Evolutionary conservation across 1,284 basidiomycete species (phyloP).

Genomic region (Moesziomyces parantarcticus): DNA sequence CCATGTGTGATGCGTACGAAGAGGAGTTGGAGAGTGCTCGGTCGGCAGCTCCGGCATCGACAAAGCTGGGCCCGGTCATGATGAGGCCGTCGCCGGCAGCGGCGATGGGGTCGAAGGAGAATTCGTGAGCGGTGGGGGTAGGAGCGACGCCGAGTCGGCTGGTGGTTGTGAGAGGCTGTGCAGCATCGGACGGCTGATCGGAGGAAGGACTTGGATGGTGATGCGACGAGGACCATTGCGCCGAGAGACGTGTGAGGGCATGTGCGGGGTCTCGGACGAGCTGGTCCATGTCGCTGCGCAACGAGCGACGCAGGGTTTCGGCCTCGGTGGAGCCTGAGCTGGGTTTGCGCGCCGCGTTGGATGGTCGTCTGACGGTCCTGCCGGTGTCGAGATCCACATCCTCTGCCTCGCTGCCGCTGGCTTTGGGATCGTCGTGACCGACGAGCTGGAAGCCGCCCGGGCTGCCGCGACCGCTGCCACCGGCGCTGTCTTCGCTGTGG

Average conservation of each 20-base stretch:
- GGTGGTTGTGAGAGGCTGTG: constrained; percentile 27
- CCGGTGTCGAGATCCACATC: constrained; percentile 41
- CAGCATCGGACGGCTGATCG: constrained; percentile 6
- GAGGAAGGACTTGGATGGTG: constrained; percentile 8
- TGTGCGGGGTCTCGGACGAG: constrained; percentile 43
- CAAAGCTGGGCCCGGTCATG: constrained; percentile 46
- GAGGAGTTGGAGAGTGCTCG: constrained; percentile 11
- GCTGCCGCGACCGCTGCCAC: constrained; percentile 4
- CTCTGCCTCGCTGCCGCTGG: constrained; percentile 33
- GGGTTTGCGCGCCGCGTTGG: constrained; percentile 21
- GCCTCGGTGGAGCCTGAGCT: constrained; percentile 36
- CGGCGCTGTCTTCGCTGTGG: constrained; percentile 6
- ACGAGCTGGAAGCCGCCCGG: constrained; percentile 36
- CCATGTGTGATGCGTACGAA: constrained; percentile 11
- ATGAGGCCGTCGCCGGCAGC: constrained; percentile 60
- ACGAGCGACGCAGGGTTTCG: constrained; percentile 23
- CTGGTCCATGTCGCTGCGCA: constrained; percentile 30
- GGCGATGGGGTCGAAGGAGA: constrained; percentile 58
- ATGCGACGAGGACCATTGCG: constrained; percentile 26
- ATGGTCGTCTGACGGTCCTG: constrained; percentile 20
- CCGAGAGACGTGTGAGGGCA: constrained; percentile 33
- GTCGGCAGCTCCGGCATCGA: constrained; percentile 21
- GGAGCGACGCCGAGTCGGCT: constrained; percentile 25
- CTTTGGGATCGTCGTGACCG: constrained; percentile 14
- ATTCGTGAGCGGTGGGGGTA: constrained; percentile 30